Evolutionary conservation across 805 yeast genomes (phyloP), one percentile per base, ranked within the genome.

Genomic region (Metschnikowia colocasiae): DNA sequence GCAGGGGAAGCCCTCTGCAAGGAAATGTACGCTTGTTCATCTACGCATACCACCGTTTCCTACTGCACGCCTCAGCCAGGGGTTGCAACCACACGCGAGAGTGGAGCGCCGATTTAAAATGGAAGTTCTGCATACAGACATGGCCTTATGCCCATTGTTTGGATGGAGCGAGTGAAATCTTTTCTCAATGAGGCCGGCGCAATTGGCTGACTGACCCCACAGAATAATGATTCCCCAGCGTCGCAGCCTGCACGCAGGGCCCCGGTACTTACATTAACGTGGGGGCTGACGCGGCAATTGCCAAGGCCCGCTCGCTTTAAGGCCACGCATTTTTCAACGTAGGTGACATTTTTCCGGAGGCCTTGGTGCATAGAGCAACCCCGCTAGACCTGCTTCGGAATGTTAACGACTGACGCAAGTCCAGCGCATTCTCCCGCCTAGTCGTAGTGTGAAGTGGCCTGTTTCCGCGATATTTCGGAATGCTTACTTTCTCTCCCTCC

Each of bases 191-290:
- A 8, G 8, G 22, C 30, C 30, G 8, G 15, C n/a, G 40, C 40
- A 36, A 25, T n/a, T 18, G 40, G 23, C 30, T 36, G 40, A 10
- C 40, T 33, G 40, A 23, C 40, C 40, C 40, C 40, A 36, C 40
- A 36, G 40, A 36, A 36, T 15, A 23, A 36, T 23, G 30, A 22
- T 20, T 35, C 38, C 13, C 26, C 26, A 22, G 40, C n/a, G 30
- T 36, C 40, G 19, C 20, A 30, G 5, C 20, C 40, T 36, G 40
- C 30, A 36, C 20, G 5, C 12, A 23, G 20, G 7, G 18, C 25
- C 9, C 38, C 13, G 18, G 38, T 35, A 25, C 40, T 36, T 36
- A 15, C 29, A 10, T 25, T 36, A 15, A 36, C 30, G 39, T n/a
- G 27, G 29, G 40, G 40, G 40, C 10, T 23, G 40, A 25, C 20